Conservation (phyloP, 2,329 filamentous ascomycete genomes). For the Stachybotrys chartarum region DNA sequence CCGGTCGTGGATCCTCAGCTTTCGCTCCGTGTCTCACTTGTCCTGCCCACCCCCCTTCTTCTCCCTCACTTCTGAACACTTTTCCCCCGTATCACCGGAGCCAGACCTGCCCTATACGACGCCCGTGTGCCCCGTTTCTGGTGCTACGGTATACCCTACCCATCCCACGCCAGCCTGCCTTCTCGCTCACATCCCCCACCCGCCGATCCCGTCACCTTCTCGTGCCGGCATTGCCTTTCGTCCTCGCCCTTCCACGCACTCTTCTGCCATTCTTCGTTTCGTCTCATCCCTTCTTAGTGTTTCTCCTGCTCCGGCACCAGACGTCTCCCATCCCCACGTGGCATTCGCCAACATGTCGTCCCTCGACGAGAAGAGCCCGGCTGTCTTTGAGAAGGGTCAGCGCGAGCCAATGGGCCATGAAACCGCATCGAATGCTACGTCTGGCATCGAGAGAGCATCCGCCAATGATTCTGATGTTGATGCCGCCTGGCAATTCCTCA, state of each 20-base stretch:
- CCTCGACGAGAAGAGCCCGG: background rate
- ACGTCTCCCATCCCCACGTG: background rate
- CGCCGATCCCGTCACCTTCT: too few relatives aligned
- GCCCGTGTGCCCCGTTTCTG: background rate
- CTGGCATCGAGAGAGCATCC: background rate
- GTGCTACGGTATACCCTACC: background rate
- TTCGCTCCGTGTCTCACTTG: too few relatives aligned
- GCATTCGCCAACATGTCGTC: background rate
- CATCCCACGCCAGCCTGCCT: background rate
- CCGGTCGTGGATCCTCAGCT: too few relatives aligned
- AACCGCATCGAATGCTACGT: background rate
- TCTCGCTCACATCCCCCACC: background rate
- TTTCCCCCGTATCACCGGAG: background rate
- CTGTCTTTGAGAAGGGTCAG: background rate
- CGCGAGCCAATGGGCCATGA: background rate
- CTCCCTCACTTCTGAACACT: background rate
- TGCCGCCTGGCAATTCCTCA: constrained; percentile 37
- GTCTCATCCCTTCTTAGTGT: too few relatives aligned
- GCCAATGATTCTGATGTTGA: constrained; percentile 24
- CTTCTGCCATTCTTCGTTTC: background rate
- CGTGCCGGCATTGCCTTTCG: background rate
- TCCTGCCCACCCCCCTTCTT: background rate
- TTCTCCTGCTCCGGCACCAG: too few relatives aligned
- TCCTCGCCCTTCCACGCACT: background rate
- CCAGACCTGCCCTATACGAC: background rate